Conservation (phyloP, 768 basidiomycete species). For the Antrodiella citrinella region DNA sequence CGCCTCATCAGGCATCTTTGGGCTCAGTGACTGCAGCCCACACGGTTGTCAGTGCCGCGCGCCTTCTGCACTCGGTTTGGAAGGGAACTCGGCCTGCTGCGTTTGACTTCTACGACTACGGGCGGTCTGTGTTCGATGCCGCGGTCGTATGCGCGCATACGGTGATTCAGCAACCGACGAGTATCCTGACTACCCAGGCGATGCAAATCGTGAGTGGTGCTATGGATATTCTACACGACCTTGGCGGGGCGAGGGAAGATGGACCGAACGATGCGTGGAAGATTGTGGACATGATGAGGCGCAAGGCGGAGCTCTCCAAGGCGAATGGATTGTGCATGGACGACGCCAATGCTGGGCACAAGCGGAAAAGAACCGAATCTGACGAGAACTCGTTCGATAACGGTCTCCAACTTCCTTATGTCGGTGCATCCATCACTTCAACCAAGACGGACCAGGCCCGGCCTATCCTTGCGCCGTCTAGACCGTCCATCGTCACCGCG, state of each 20-base stretch:
- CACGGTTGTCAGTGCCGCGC: slow-evolving; percentile 45
- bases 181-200: slow-evolving; percentile 40
- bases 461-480: slow-evolving; percentile 10
- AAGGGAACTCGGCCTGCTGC: slow-evolving; percentile 34
- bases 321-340: slow-evolving; percentile 8
- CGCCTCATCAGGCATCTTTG: slow-evolving; percentile 44
- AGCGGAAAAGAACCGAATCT: slow-evolving; percentile 36
- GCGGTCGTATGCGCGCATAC: slow-evolving; percentile 57
- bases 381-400: slow-evolving; percentile 20
- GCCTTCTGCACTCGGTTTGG: slow-evolving; percentile 33
- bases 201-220: slow-evolving; percentile 37
- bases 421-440: slow-evolving; percentile 27
- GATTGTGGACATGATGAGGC: slow-evolving; percentile 31
- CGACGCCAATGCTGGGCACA: slow-evolving; percentile 24
- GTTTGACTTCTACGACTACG: slow-evolving; percentile 52
- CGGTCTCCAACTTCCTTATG: slow-evolving; percentile 37
- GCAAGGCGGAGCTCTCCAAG: slow-evolving; percentile 31
- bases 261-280: slow-evolving; percentile 30
- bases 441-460: slow-evolving; percentile 11
- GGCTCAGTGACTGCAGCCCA: slow-evolving; percentile 63
- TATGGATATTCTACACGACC: slow-evolving; percentile 35
- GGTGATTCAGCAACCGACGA: slow-evolving; percentile 43
- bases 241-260: slow-evolving; percentile 13
- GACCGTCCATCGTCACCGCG: slow-evolving; percentile 1
- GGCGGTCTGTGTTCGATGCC: slow-evolving; percentile 58